These are phyloP conservation scores for Sphaerobolus stellatus DNA, from an alignment of 1,284 basidiomycete genomes.

Conservation along the genomic window DNA sequence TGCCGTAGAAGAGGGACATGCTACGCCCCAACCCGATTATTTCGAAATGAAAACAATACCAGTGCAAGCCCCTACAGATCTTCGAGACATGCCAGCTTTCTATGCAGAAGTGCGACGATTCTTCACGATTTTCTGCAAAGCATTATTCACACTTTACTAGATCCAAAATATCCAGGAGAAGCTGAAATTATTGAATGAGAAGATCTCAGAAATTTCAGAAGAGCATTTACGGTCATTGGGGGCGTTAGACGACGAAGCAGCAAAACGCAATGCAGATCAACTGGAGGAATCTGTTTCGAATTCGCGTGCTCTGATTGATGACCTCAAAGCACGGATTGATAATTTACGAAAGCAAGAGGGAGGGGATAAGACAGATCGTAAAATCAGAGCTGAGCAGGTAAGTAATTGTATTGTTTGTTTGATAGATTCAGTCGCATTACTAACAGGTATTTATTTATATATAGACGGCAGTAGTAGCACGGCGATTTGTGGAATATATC, in stretches of 20 bases:
- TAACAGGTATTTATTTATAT: neutral
- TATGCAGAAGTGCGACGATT: slow-evolving; percentile 37
- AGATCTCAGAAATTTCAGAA: slow-evolving; percentile 57
- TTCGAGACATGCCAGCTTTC: slow-evolving; percentile 38
- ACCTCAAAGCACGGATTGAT: slow-evolving; percentile 67
- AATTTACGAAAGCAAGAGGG: slow-evolving; percentile 46
- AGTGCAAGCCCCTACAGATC: slow-evolving; percentile 24
- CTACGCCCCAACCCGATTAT: too few relatives aligned
- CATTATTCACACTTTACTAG: slow-evolving; percentile 27
- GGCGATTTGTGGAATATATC: slow-evolving; percentile 66
- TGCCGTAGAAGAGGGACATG: too few relatives aligned
- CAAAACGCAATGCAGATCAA: slow-evolving; percentile 45
- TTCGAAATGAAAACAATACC: slow-evolving; percentile 15
- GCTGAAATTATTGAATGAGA: slow-evolving; percentile 54
- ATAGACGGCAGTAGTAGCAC: slow-evolving; percentile 54
- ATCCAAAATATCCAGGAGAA: slow-evolving; percentile 56
- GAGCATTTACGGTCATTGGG: slow-evolving; percentile 61
- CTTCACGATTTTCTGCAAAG: neutral
- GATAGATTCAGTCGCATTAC: neutral
- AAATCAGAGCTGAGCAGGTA: slow-evolving; percentile 73
- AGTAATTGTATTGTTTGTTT: slow-evolving; percentile 29
- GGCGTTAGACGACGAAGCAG: slow-evolving; percentile 50
- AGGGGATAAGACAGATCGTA: slow-evolving; percentile 47
- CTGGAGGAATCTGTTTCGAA: slow-evolving; percentile 59
- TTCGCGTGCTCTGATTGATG: slow-evolving; percentile 61